A percentile compares a stretch with the other conserved stretches of the same genome.
Evolutionary conservation across 2,329 filamentous ascomycete genomes (phyloP).

Genomic region (Plenodomus tracheiphilus): DNA sequence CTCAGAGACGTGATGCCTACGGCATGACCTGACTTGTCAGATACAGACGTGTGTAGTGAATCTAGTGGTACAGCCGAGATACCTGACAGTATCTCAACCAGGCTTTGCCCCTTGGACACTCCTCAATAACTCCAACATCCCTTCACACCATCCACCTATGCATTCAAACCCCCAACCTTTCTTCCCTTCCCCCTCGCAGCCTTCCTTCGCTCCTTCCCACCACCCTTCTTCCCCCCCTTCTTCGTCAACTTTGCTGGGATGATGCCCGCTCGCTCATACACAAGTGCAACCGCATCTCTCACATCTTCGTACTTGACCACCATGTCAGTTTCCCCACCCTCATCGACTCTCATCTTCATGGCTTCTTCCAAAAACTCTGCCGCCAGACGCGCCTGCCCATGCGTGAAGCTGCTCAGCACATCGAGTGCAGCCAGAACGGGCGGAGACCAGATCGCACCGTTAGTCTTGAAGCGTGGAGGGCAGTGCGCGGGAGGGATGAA

Average conservation of each 20-base stretch:
- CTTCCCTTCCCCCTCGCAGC: constrained; percentile 5
- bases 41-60: no score
- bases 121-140: neutral
- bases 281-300: constrained; percentile 5
- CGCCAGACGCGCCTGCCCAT: constrained; percentile 9
- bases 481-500: constrained; percentile 4
- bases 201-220: constrained; percentile 8
- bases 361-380: constrained; percentile 7
- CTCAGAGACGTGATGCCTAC: no score
- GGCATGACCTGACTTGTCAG: no score
- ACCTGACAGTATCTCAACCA: no score
- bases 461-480: neutral
- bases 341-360: constrained; percentile 1
- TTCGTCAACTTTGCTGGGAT: constrained; percentile 9
- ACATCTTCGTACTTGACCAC: constrained; percentile 6
- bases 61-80: no score
- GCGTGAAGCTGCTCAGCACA: constrained; percentile 7
- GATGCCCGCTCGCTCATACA: constrained; percentile 13
- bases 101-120: neutral
- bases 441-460: neutral
- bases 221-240: constrained; percentile 6
- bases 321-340: constrained; percentile 1
- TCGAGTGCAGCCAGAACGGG: neutral
- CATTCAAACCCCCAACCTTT: neutral
- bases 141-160: neutral